Conservation (phyloP, 169 alveolate species). For the Theileria equi region DNA sequence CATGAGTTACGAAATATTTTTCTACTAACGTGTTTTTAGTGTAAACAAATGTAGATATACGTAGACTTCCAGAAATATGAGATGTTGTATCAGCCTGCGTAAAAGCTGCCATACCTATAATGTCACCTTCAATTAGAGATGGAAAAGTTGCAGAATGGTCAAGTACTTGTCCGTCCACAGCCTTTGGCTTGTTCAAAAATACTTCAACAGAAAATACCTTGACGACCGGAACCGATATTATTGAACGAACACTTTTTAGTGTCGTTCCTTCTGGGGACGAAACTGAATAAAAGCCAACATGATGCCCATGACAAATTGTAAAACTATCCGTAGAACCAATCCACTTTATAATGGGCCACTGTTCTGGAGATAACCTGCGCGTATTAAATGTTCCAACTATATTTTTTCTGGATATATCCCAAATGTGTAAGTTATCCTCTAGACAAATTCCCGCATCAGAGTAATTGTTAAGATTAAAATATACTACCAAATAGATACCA, state of each 20-base stretch:
- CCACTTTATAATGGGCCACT: constrained; percentile 66
- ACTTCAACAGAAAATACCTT: constrained; percentile 60
- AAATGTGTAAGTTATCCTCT: constrained; percentile 63
- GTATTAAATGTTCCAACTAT: constrained; percentile 59
- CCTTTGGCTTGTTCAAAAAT: constrained; percentile 6
- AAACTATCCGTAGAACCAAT: constrained; percentile 49
- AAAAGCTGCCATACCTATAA: constrained; percentile 30
- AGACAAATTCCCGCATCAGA: constrained; percentile 45
- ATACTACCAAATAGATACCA: constrained; percentile 52
- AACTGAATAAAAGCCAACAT: constrained; percentile 43
- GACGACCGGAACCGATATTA: constrained; percentile 37
- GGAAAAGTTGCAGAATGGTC: background rate
- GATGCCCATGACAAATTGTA: constrained; percentile 41
- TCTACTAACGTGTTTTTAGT: constrained; percentile 10
- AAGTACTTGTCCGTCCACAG: background rate
- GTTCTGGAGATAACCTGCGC: constrained; percentile 56
- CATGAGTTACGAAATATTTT: constrained; percentile 27
- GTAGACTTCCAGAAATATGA: constrained; percentile 40
- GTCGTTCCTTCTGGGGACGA: constrained; percentile 36
- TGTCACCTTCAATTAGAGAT: background rate
- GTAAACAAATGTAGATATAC: constrained; percentile 29
- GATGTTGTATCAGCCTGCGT: constrained; percentile 41
- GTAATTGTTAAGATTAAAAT: constrained; percentile 50
- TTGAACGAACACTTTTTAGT: constrained; percentile 31
- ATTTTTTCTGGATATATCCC: constrained; percentile 53